A percentile compares a stretch with the other conserved stretches of the same genome.
These are phyloP conservation scores for Mucor velutinosus DNA, from an alignment of 371 early-diverging fungal species.

Conservation along the genomic window DNA sequence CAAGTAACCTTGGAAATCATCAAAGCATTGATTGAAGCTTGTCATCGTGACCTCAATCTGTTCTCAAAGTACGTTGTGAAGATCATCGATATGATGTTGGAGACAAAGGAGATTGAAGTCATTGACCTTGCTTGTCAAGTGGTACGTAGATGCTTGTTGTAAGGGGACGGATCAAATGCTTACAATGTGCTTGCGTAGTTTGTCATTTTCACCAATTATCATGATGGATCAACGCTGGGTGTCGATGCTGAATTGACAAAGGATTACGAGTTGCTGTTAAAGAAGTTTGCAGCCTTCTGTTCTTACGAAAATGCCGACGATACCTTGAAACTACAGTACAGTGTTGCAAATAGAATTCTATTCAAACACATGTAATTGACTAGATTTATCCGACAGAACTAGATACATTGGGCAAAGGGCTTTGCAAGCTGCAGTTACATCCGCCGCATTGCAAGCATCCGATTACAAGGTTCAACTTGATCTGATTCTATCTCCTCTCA, in stretches of 20 bases:
- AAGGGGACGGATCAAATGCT: not conserved
- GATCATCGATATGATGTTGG: constrained; percentile 56
- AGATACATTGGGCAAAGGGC: constrained; percentile 60
- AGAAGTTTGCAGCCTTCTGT: constrained; percentile 63
- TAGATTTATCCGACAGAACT: constrained; percentile 35
- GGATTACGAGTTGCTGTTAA: constrained; percentile 53
- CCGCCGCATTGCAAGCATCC: constrained; percentile 57
- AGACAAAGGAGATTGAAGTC: constrained; percentile 54
- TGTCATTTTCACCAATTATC: constrained; percentile 64
- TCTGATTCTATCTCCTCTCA: constrained; percentile 59
- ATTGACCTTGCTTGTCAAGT: constrained; percentile 57
- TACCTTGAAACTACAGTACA: constrained; percentile 35
- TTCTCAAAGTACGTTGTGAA: constrained; percentile 78
- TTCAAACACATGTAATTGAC: not conserved
- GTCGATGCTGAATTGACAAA: constrained; percentile 69
- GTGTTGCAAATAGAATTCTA: not conserved
- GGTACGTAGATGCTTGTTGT: constrained; percentile 31
- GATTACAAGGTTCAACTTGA: constrained; percentile 58
- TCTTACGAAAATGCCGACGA: constrained; percentile 42
- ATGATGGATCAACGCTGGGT: constrained; percentile 68
- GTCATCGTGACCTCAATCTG: constrained; percentile 76
- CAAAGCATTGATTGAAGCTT: constrained; percentile 71
- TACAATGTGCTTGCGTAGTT: constrained; percentile 47
- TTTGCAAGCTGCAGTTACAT: constrained; percentile 55
- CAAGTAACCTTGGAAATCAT: constrained; percentile 70